These are phyloP conservation scores for Didymella sp. DNA, from an alignment of 2,329 filamentous ascomycete genomes.

Conservation along the genomic window DNA sequence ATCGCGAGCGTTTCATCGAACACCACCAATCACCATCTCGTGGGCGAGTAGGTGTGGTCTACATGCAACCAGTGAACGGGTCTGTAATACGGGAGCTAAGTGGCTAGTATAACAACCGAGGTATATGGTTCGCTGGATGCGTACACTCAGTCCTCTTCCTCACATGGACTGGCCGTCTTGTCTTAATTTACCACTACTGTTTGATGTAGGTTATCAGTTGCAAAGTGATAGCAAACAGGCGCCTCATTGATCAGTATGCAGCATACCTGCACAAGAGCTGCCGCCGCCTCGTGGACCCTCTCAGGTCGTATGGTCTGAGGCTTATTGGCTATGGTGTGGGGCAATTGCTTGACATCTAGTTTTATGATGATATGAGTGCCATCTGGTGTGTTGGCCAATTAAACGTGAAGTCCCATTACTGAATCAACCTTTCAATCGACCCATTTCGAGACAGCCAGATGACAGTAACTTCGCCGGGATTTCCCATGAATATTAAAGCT, in stretches of 20 bases:
- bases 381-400: background rate
- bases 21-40: background rate
- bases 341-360: background rate
- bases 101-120: constrained; percentile 1
- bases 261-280: background rate
- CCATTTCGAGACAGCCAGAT: constrained; percentile 14
- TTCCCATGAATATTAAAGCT: constrained; percentile 22
- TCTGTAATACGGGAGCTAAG: background rate
- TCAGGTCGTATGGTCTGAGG: background rate
- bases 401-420: background rate
- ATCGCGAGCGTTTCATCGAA: constrained; percentile 3
- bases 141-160: background rate
- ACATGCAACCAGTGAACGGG: background rate
- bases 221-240: background rate
- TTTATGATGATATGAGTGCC: background rate
- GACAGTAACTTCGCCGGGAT: constrained; percentile 25
- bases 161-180: background rate
- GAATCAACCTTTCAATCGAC: constrained; percentile 5
- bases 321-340: background rate
- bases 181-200: constrained; percentile 6
- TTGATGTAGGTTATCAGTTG: constrained; percentile 3
- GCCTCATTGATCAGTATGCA: background rate
- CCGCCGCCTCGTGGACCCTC: background rate
- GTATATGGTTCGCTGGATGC: background rate
- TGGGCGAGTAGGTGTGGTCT: constrained; percentile 13